Evolutionary conservation across 83 land plant genomes (phyloP).

Genomic region (Diphasiastrum complanatum): DNA sequence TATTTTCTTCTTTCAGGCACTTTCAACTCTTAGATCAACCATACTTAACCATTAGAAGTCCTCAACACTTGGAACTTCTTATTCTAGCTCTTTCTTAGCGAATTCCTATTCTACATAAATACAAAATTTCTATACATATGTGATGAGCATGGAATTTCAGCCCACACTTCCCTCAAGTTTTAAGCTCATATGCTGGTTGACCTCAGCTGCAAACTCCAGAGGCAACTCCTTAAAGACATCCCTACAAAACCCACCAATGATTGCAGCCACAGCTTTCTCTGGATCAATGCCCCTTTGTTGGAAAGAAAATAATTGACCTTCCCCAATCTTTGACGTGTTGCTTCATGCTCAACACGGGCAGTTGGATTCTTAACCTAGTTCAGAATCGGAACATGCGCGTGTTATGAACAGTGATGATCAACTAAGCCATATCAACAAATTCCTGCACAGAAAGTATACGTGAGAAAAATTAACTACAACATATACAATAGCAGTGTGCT

Average conservation of each 20-base stretch:
- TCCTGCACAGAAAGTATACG: too few species aligned
- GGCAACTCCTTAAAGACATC: conserved; percentile 96
- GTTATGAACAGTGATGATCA: too few species aligned
- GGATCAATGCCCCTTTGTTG: conserved; percentile 97
- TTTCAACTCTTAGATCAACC: too few species aligned
- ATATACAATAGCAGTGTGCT: too few species aligned
- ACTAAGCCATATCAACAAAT: too few species aligned
- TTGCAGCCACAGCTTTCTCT: conserved; percentile 95
- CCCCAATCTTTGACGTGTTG: conserved; percentile 97
- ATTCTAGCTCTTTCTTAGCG: too few species aligned
- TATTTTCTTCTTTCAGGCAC: too few species aligned
- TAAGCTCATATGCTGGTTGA: conserved; percentile 93
- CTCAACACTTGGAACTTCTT: too few species aligned
- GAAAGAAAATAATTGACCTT: conserved; percentile 95
- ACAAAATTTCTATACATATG: background rate
- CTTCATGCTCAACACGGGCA: conserved; percentile 94
- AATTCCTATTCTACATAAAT: too few species aligned
- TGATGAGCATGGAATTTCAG: conserved; percentile 27
- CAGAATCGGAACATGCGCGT: background rate
- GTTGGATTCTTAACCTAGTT: conserved; percentile 73
- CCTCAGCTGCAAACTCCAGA: conserved; percentile 93
- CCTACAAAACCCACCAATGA: conserved; percentile 95
- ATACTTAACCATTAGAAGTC: too few species aligned
- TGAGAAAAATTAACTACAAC: too few species aligned
- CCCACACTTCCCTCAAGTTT: conserved; percentile 98